Evolutionary conservation across 2,329 filamentous ascomycete species (phyloP), one percentile per base, ranked within the genome.

Genomic region (Polytolypa hystricis): DNA sequence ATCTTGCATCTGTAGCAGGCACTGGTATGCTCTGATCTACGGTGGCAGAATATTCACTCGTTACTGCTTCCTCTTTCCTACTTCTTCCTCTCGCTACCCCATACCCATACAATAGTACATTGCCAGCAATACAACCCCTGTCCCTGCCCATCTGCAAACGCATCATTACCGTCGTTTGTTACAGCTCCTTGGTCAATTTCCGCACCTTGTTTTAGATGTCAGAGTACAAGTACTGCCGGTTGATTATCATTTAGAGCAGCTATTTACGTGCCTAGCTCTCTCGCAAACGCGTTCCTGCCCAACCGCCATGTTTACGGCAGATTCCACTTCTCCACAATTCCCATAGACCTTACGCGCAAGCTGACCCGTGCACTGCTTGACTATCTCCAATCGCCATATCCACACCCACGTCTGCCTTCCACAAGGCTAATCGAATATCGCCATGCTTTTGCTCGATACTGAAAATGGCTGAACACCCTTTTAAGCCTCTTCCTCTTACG

Each of bases 401-500:
- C 9, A n/a, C 21, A 16, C n/a, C 14, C 25, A 11, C 12, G 17
- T 14, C 12, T 31, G 40, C 39, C 45, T 47, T 39, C 38, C 41
- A 42, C 33, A 48, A 46, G 52, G 32, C 39, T 19, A 43, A 38
- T 32, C 32, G 29, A 42, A 39, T 41, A 38, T 39, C 34, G 39
- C 35, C 32, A 46, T 46, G 46, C 46, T 41, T 42, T 37, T 45
- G 39, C 50, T 51, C 46, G 41, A 56, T 56, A 53, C 49, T 52
- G 42, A 48, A 47, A 46, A 51, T 51, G 48, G 45, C 43, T 40
- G 42, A 49, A 30, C 34, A 42, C 33, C 33, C 51, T 40, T 53
- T 54, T 42, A 49, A 44, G 42, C 44, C 54, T 44, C 41, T 51
- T 42, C 38, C 41, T 46, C 46, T 56, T 45, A 26, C 49, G 45